Evolutionary conservation across 2,329 filamentous ascomycete species (phyloP).

Genomic region (Huntiella omanensis): DNA sequence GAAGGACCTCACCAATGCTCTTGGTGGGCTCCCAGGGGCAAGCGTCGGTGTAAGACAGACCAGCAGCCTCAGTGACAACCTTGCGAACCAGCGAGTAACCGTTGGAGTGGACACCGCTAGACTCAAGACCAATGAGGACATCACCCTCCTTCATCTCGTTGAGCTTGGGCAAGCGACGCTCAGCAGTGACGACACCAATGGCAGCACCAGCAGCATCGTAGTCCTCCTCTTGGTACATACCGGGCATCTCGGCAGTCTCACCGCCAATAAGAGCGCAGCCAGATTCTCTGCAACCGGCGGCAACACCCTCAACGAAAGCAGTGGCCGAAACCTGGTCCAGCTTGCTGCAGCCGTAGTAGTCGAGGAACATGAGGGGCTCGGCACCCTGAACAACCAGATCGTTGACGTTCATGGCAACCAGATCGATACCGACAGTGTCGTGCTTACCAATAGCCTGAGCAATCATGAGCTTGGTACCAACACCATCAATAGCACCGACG

Average conservation of each 20-base stretch:
- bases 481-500: slow-evolving; percentile 89
- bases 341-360: slow-evolving; percentile 90
- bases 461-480: slow-evolving; percentile 93
- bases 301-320: slow-evolving; percentile 80
- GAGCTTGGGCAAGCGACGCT: slow-evolving; percentile 55
- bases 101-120: slow-evolving; percentile 83
- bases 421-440: slow-evolving; percentile 85
- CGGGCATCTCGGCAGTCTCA: slow-evolving; percentile 96
- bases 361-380: slow-evolving; percentile 86
- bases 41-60: slow-evolving; percentile 49
- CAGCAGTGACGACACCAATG: slow-evolving; percentile 58
- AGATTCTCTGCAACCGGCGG: slow-evolving; percentile 65
- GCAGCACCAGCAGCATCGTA: slow-evolving; percentile 89
- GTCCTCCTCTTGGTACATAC: slow-evolving; percentile 72
- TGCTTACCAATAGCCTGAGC: slow-evolving; percentile 80
- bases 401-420: slow-evolving; percentile 98
- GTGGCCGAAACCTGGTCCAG: slow-evolving; percentile 61
- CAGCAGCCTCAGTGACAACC: slow-evolving; percentile 51
- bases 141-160: slow-evolving; percentile 65
- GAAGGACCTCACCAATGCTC: slow-evolving; percentile 54
- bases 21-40: slow-evolving; percentile 55
- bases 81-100: slow-evolving; percentile 92
- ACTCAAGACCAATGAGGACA: slow-evolving; percentile 67
- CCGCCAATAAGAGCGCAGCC: slow-evolving; percentile 87
- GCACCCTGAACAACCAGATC: slow-evolving; percentile 92